Evolutionary conservation across 441 rosid genomes (phyloP), one percentile per base, ranked within the genome.

Genomic region (Pelargonium australe): DNA sequence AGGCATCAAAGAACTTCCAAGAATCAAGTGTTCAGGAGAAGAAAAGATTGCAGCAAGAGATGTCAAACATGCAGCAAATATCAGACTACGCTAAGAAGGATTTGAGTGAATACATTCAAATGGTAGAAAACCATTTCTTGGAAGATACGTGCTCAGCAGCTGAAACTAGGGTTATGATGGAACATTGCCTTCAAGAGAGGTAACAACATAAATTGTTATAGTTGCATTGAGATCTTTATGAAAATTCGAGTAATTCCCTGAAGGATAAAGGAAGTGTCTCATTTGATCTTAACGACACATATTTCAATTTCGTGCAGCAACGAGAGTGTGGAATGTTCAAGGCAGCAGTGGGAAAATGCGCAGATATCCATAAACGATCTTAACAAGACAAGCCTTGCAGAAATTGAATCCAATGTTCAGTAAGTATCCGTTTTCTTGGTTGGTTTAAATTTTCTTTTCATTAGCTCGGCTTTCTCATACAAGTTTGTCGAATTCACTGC

Each of bases 121-220:
- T 80, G 67, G 78, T 70, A 51, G 82, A 85, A 77, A 80, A 60
- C 8, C 72, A 75, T 63, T 93, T 85, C 82, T 72, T 80, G 47
- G 86, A 84, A 72, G 87, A 87, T 68, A 82, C 88, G 41, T 84
- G 89, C 73, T 84, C 86, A 13, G 80, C 78, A 3, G 90, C 89
- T 43, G 89, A 85, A 83, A 79, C 86, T 71, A 77, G 75, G 66
- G 71, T 79, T 57, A 67, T 83, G 62, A 84, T 86, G 82, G 88
- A 84, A 68, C 80, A 72, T 77, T 70, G 75, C 74, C 81, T 89
- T 68, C 81, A 86, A 43, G 86, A 88, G 61, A 86, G 95, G 98
- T 90, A 82, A 31, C 5, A 31, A 3, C 37, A 31, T 31, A 31
- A 31, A 31, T 31, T 31, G 3, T 12, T 12, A 47, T n/a, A 2